Percentiles rank a stretch among this genome's conserved stretches.
These are phyloP conservation scores for Spinellus fusiger DNA, from an alignment of 192 early-diverging fungal species.

Conservation along the genomic window DNA sequence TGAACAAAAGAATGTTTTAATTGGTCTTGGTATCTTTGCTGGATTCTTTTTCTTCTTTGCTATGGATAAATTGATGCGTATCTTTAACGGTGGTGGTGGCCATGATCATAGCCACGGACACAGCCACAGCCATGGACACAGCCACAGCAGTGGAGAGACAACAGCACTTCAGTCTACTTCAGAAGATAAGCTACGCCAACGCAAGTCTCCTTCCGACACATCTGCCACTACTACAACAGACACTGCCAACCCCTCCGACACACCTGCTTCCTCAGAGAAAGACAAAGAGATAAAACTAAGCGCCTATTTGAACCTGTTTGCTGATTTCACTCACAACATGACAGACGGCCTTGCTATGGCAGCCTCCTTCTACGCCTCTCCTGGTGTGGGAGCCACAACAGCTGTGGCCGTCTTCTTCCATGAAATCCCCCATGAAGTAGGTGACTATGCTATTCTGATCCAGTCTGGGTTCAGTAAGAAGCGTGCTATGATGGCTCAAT, in stretches of 20 bases:
- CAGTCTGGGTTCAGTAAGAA: slow-evolving; percentile 73
- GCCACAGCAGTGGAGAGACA: not conserved
- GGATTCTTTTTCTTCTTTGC: slow-evolving; percentile 73
- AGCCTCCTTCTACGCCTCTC: slow-evolving; percentile 77
- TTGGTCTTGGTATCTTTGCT: slow-evolving; percentile 70
- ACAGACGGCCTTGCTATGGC: slow-evolving; percentile 83
- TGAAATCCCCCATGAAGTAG: slow-evolving; percentile 86
- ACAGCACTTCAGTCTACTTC: slow-evolving; percentile 25
- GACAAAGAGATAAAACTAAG: slow-evolving; percentile 52
- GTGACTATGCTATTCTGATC: slow-evolving; percentile 83
- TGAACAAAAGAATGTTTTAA: slow-evolving; percentile 53
- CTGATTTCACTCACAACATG: slow-evolving; percentile 80
- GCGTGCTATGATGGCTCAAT: slow-evolving; percentile 72
- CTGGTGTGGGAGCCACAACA: slow-evolving; percentile 77
- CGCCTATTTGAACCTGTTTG: slow-evolving; percentile 78
- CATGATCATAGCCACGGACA: slow-evolving; percentile 46
- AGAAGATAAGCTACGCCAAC: slow-evolving; percentile 8
- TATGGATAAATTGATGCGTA: slow-evolving; percentile 82
- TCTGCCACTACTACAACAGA: no score
- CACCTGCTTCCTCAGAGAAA: no score
- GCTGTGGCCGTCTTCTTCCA: slow-evolving; percentile 84
- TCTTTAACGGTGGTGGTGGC: slow-evolving; percentile 57
- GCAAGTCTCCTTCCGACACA: no score
- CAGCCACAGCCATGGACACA: slow-evolving; percentile 27
- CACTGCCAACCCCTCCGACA: no score